phyloP scores from a whole-genome alignment of 805 yeast species.

The Cyberlindnera suaveolens region DNA sequence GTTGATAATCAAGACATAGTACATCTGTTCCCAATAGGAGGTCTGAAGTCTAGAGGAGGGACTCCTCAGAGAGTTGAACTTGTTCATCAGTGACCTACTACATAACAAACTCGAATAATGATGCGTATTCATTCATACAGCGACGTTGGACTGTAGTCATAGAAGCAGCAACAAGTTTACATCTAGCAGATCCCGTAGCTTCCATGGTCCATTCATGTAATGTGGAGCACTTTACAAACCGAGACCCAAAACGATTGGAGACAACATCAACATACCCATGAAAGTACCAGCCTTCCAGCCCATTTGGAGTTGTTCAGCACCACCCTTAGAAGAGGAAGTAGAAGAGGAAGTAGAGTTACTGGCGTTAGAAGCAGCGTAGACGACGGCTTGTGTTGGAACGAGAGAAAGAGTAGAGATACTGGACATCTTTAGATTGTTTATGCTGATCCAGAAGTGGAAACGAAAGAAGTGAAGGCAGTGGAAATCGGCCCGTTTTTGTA shows the following conservation, averaged over 20 bases:
- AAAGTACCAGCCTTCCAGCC: conserved; percentile 36
- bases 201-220: no score
- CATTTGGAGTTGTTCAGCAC: conserved; percentile 29
- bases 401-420: conserved; percentile 18
- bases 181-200: no score
- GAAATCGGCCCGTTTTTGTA: not conserved
- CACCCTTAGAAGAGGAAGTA: conserved; percentile 22
- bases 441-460: not conserved
- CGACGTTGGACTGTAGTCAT: no score
- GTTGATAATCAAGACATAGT: no score
- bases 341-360: conserved; percentile 17
- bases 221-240: conserved; percentile 19
- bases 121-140: no score
- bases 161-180: no score
- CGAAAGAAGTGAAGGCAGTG: not conserved
- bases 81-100: no score
- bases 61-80: no score
- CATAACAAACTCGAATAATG: no score
- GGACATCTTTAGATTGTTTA: conserved; percentile 1
- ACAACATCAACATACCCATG: conserved; percentile 31
- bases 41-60: no score
- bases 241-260: conserved; percentile 29
- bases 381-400: conserved; percentile 25
- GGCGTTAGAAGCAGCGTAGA: conserved; percentile 11
- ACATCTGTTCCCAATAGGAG: no score